A percentile compares a stretch with the other conserved stretches of the same genome.
Conservation (phyloP, 1,139 yeast genomes). For the Saccharomyces hybrid region DNA sequence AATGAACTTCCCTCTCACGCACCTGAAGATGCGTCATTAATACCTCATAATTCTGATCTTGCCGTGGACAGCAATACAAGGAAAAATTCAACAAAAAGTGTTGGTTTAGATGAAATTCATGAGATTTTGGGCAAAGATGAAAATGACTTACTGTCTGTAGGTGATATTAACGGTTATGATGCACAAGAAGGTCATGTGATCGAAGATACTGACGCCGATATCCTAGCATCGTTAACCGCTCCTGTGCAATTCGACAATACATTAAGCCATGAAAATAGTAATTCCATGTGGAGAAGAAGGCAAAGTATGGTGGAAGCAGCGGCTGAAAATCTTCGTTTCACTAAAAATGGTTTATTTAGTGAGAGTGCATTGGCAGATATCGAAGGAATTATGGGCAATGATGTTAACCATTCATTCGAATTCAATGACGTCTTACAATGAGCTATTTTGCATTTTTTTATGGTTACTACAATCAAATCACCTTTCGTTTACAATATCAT, state of each 20-base stretch:
- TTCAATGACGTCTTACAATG: constrained; percentile 22
- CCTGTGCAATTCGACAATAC: constrained; percentile 24
- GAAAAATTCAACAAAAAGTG: constrained; percentile 23
- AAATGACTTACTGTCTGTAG: constrained; percentile 16
- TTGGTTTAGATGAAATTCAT: constrained; percentile 28
- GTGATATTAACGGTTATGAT: constrained; percentile 5
- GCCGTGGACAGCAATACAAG: constrained; percentile 6
- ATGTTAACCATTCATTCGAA: constrained; percentile 18
- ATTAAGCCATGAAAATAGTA: constrained; percentile 12
- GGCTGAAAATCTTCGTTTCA: constrained; percentile 64
- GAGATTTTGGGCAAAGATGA: constrained; percentile 19
- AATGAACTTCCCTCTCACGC: neutral
- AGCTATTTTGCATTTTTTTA: neutral
- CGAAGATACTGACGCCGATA: constrained; percentile 26
- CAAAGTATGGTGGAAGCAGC: constrained; percentile 66
- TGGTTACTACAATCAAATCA: neutral
- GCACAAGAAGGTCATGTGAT: constrained; percentile 2
- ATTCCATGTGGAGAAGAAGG: constrained; percentile 37
- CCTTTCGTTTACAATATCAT: neutral
- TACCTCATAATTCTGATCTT: neutral
- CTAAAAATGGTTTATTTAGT: constrained; percentile 66
- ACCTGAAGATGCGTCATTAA: neutral
- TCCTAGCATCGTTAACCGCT: constrained; percentile 30
- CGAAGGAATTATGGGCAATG: constrained; percentile 40
- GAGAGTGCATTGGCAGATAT: constrained; percentile 65